These are phyloP conservation scores for Polytrichum commune DNA, from an alignment of 225 moss, liverwort and hornwort genomes.

Conservation along the genomic window DNA sequence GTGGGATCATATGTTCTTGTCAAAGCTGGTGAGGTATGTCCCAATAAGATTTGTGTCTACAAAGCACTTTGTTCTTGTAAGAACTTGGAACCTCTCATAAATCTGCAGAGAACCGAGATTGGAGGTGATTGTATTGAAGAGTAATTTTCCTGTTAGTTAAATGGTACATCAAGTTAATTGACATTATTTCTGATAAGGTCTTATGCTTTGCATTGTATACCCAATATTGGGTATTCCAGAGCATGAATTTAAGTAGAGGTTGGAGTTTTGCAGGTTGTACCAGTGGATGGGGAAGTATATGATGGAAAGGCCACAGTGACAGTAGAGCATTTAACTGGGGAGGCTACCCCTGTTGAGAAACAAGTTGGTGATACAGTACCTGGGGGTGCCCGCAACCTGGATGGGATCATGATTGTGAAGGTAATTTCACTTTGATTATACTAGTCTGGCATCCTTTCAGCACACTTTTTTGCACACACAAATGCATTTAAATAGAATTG, in stretches of 20 bases:
- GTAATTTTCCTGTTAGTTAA: too few relatives aligned
- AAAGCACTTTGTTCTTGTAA: background rate
- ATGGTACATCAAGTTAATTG: too few relatives aligned
- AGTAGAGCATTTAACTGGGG: slow-evolving; percentile 97
- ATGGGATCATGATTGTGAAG: slow-evolving; percentile 93
- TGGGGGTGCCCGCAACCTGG: slow-evolving; percentile 93
- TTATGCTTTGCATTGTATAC: too few relatives aligned
- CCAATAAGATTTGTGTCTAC: slow-evolving; percentile 4
- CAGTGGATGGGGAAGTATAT: slow-evolving; percentile 90
- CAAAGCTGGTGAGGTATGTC: slow-evolving; percentile 92
- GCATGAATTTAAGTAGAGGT: slow-evolving; percentile 6
- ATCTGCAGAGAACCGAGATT: too few relatives aligned
- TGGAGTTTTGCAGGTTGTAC: slow-evolving; percentile 67
- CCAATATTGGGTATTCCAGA: background rate
- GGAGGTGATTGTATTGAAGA: too few relatives aligned
- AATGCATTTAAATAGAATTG: too few relatives aligned
- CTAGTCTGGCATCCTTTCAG: too few relatives aligned
- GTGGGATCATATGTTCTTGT: slow-evolving; percentile 87
- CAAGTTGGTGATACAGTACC: slow-evolving; percentile 74
- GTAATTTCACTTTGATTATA: slow-evolving; percentile 19
- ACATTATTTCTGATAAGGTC: too few relatives aligned
- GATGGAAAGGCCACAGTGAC: slow-evolving; percentile 88
- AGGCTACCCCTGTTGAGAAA: slow-evolving; percentile 84
- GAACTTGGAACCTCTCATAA: background rate
- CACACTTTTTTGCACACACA: too few relatives aligned